These are phyloP conservation scores for Liquidambar formosana DNA, from an alignment of 164 flowering plant species.

Conservation along the genomic window DNA sequence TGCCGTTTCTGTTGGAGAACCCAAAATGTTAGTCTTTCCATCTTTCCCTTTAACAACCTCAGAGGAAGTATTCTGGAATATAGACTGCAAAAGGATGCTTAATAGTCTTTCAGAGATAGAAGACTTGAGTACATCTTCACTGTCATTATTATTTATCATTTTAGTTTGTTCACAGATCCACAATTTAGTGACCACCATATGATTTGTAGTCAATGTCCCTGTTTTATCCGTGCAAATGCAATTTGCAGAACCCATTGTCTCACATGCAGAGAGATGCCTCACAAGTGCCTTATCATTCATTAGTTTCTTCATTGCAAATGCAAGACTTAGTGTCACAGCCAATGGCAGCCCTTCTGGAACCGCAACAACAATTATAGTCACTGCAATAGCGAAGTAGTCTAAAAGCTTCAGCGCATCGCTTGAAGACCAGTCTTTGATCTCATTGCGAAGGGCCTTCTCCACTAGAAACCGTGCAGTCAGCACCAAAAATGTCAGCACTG, in stretches of 20 bases:
- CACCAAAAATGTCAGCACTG: constrained; percentile 52
- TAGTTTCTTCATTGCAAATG: constrained; percentile 62
- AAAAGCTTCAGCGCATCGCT: constrained; percentile 37
- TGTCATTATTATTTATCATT: constrained; percentile 10
- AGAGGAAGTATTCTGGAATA: constrained; percentile 37
- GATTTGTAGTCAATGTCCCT: constrained; percentile 72
- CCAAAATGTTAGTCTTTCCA: constrained; percentile 24
- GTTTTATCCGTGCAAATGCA: constrained; percentile 77
- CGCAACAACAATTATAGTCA: constrained; percentile 63
- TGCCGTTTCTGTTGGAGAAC: constrained; percentile 37
- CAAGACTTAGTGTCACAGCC: constrained; percentile 68
- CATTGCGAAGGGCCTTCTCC: constrained; percentile 25
- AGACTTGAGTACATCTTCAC: constrained; percentile 17
- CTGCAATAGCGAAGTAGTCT: constrained; percentile 50
- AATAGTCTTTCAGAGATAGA: constrained; percentile 19
- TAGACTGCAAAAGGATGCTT: constrained; percentile 27
- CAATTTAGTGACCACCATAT: constrained; percentile 42
- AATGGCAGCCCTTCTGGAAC: constrained; percentile 70
- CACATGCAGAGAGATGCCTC: constrained; percentile 69
- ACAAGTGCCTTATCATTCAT: constrained; percentile 64
- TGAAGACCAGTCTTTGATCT: constrained; percentile 35
- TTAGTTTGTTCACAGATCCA: constrained; percentile 39
- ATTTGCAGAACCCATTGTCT: constrained; percentile 85
- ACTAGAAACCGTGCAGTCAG: constrained; percentile 36
- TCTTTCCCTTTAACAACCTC: constrained; percentile 29